Evolutionary conservation across 768 basidiomycete species (phyloP).

Genomic region (Lentinus tigrinus): DNA sequence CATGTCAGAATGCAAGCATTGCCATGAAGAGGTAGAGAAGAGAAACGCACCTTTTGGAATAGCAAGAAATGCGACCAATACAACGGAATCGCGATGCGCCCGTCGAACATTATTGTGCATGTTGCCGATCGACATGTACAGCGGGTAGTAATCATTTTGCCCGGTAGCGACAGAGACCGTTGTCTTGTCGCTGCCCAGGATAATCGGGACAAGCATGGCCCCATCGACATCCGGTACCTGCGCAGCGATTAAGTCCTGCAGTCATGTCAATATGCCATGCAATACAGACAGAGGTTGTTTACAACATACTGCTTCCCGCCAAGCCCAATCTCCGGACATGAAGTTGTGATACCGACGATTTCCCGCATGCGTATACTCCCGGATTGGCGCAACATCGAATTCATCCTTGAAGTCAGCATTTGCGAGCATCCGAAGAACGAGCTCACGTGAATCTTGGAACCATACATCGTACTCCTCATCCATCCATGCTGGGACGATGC

Average conservation of each 20-base stretch:
- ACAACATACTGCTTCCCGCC: constrained; percentile 29
- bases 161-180: constrained; percentile 26
- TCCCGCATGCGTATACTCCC: constrained; percentile 9
- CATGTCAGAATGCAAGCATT: not conserved
- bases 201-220: constrained; percentile 22
- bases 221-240: constrained; percentile 12
- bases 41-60: constrained; percentile 31
- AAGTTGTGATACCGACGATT: constrained; percentile 13
- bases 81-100: constrained; percentile 20
- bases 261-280: not conserved
- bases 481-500: constrained; percentile 28
- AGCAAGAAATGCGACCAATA: constrained; percentile 23
- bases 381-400: constrained; percentile 21
- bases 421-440: constrained; percentile 22
- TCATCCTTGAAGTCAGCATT: constrained; percentile 22
- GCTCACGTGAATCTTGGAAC: constrained; percentile 14
- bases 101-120: constrained; percentile 21
- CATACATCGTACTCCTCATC: constrained; percentile 24
- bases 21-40: not conserved
- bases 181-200: constrained; percentile 28
- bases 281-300: not conserved
- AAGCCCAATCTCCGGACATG: constrained; percentile 32
- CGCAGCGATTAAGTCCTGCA: not conserved
- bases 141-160: constrained; percentile 27
- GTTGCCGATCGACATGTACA: constrained; percentile 27